Percentiles rank a stretch among this genome's conserved stretches.
Evolutionary conservation across 139 green algal species (phyloP).

Genomic region (Chlamydomonas eustigma): DNA sequence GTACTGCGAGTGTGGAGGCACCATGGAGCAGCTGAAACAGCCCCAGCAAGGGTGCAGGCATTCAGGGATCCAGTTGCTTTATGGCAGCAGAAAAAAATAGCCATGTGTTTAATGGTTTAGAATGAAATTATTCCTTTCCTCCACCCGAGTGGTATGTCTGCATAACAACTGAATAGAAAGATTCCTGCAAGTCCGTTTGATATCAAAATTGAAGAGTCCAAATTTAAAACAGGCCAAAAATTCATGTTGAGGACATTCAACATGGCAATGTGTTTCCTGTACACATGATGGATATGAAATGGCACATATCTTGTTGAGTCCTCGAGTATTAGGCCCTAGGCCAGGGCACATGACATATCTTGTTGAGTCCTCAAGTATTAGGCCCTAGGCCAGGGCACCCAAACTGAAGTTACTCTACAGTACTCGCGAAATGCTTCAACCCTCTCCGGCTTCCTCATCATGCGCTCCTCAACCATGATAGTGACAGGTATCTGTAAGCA

Average conservation of each 20-base stretch:
- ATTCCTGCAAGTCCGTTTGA: too few species aligned
- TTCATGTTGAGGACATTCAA: too few species aligned
- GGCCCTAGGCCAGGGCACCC: constrained; percentile 21
- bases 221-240: too few species aligned
- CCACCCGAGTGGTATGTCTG: too few species aligned
- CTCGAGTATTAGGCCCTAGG: too few species aligned
- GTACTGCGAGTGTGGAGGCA: background rate
- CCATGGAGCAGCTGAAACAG: background rate
- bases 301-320: too few species aligned
- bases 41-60: background rate
- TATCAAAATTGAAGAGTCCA: too few species aligned
- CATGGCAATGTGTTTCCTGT: too few species aligned
- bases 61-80: background rate
- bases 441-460: constrained; percentile 32
- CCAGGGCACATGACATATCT: background rate
- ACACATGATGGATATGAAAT: too few species aligned
- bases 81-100: background rate
- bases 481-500: constrained; percentile 36
- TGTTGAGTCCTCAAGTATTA: background rate
- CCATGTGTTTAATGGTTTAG: background rate
- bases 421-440: constrained; percentile 26
- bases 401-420: constrained; percentile 29
- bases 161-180: too few species aligned
- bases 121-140: too few species aligned
- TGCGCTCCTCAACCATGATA: constrained; percentile 46